Evolutionary conservation across 495 filamentous ascomycete genomes (phyloP).

Genomic region (Penicillium tannophilum): DNA sequence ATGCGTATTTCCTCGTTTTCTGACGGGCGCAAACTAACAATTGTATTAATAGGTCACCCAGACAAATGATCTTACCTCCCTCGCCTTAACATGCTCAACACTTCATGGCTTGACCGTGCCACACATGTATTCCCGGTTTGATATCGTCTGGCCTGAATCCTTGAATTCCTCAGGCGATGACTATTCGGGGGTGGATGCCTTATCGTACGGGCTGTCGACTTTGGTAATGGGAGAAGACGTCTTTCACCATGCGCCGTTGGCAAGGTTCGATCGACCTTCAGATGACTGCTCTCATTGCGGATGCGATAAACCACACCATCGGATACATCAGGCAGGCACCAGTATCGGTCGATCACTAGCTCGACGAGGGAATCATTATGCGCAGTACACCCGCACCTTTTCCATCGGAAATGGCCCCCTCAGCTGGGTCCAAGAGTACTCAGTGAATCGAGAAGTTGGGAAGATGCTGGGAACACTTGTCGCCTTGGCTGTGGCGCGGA

Average conservation of each 20-base stretch:
- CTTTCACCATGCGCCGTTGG: conserved; percentile 49
- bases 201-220: conserved; percentile 88
- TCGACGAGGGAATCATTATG: conserved; percentile 75
- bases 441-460: conserved; percentile 83
- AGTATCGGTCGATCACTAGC: conserved; percentile 10
- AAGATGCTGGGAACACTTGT: conserved; percentile 93
- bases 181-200: conserved; percentile 79
- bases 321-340: conserved; percentile 18
- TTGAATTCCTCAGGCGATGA: conserved; percentile 59
- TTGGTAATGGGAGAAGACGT: conserved; percentile 78
- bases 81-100: conserved; percentile 83
- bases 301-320: conserved; percentile 25
- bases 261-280: conserved; percentile 11
- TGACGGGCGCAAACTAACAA: conserved; percentile 14
- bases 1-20: not conserved
- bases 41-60: conserved; percentile 68
- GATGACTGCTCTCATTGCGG: conserved; percentile 41
- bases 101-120: conserved; percentile 80
- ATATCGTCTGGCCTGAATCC: conserved; percentile 91
- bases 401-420: conserved; percentile 85
- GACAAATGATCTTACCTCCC: conserved; percentile 82
- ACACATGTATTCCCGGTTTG: conserved; percentile 88
- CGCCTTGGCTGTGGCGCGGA: conserved; percentile 80
- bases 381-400: conserved; percentile 84
- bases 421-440: conserved; percentile 84